These are phyloP conservation scores for Cutaneotrichosporon sp. DNA, from an alignment of 1,284 basidiomycete genomes.

Conservation along the genomic window DNA sequence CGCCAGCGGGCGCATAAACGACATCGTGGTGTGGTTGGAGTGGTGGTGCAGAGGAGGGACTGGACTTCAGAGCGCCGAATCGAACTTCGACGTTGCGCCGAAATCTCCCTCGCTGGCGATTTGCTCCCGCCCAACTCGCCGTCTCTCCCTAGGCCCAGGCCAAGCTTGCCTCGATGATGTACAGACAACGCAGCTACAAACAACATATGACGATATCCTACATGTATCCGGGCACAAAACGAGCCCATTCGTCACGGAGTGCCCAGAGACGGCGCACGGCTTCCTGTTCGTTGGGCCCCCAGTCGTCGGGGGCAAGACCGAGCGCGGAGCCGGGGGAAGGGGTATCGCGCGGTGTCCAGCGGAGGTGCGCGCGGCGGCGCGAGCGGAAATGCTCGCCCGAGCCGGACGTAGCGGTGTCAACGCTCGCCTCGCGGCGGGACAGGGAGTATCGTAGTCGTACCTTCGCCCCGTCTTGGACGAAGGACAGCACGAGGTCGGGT, in stretches of 20 bases:
- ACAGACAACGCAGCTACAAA: background rate
- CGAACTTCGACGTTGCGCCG: background rate
- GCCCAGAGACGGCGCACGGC: slow-evolving; percentile 22
- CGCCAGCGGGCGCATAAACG: slow-evolving; percentile 9
- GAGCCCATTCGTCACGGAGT: slow-evolving; percentile 22
- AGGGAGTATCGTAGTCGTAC: slow-evolving; percentile 23
- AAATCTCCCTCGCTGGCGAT: background rate
- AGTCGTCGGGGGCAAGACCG: slow-evolving; percentile 6
- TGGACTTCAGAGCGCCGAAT: too few species aligned
- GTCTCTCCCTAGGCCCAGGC: background rate
- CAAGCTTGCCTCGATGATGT: background rate
- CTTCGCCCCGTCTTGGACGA: slow-evolving; percentile 3
- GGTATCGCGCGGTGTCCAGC: background rate
- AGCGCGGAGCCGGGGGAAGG: background rate
- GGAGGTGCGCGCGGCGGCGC: slow-evolving; percentile 11
- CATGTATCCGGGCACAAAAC: slow-evolving; percentile 13
- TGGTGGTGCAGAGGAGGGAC: background rate
- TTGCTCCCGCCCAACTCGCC: background rate
- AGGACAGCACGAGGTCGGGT: slow-evolving; percentile 34
- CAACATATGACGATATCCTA: background rate
- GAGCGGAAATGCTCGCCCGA: slow-evolving; percentile 11
- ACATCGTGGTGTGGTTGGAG: slow-evolving; percentile 4
- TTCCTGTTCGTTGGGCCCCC: slow-evolving; percentile 26
- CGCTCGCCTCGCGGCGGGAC: slow-evolving; percentile 1
- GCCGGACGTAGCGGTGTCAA: slow-evolving; percentile 12